Percentiles rank a stretch among this genome's conserved stretches.
Evolutionary conservation across 176 grass and related monocot genomes (phyloP).

Genomic region (Oryza brachyantha): DNA sequence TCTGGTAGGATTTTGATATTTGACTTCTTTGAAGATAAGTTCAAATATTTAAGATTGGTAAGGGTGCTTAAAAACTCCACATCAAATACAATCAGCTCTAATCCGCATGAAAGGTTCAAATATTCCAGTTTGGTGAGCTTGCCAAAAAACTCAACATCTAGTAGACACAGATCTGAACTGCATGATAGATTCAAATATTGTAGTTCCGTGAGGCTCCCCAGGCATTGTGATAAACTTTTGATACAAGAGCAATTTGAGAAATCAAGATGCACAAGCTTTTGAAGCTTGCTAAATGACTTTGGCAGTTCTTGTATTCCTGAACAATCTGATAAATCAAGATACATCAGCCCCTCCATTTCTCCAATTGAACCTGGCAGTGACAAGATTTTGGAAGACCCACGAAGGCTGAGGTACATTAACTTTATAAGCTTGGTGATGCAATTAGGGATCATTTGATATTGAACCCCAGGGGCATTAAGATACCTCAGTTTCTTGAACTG

Average conservation of each 20-base stretch:
- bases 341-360: not conserved
- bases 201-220: not conserved
- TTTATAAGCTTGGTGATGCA: not conserved
- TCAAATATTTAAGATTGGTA: no score
- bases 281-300: no score
- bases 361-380: not conserved
- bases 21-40: no score
- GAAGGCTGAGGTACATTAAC: not conserved
- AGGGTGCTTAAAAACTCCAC: no score
- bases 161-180: no score
- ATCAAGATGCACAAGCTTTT: not conserved
- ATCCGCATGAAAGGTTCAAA: no score
- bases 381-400: not conserved
- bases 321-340: slow-evolving; percentile 11
- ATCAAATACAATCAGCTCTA: no score
- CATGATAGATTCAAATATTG: no score
- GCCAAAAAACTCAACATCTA: no score
- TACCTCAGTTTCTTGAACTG: slow-evolving; percentile 7
- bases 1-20: no score
- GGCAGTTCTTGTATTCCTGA: not conserved
- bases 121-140: no score
- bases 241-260: not conserved
- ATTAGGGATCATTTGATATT: not conserved
- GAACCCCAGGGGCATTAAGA: not conserved
- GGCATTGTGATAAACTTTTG: not conserved